Conservation (phyloP, 2,329 filamentous ascomycete genomes). For the Hypoxylon sp. region DNA sequence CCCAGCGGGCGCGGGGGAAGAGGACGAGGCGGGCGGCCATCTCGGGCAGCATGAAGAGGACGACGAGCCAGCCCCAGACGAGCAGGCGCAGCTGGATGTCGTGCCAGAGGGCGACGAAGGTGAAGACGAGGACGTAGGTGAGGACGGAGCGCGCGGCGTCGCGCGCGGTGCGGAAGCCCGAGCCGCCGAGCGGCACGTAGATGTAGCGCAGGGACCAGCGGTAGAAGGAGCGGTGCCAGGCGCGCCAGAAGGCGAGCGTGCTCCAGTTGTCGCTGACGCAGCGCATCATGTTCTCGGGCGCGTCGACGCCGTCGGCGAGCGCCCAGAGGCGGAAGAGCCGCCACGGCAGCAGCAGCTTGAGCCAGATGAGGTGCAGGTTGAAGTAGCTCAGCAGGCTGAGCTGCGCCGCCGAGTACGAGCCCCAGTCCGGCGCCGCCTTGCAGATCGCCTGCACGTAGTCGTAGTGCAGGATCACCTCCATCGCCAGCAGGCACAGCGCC, state of each 20-base stretch:
- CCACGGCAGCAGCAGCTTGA: constrained; percentile 96
- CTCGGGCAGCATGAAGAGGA: constrained; percentile 92
- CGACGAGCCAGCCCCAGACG: constrained; percentile 97
- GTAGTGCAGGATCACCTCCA: constrained; percentile 92
- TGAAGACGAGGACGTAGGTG: constrained; percentile 88
- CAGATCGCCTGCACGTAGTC: constrained; percentile 94
- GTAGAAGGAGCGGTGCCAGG: constrained; percentile 95
- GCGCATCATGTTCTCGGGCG: constrained; percentile 97
- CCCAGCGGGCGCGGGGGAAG: constrained; percentile 79
- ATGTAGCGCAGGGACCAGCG: constrained; percentile 94
- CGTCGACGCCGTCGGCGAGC: constrained; percentile 87
- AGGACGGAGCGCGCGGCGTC: constrained; percentile 66
- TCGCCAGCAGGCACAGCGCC: constrained; percentile 77
- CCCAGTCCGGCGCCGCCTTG: constrained; percentile 81
- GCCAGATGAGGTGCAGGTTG: constrained; percentile 96
- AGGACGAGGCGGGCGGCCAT: constrained; percentile 76
- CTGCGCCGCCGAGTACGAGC: constrained; percentile 83
- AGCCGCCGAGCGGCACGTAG: constrained; percentile 88
- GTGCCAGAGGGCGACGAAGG: constrained; percentile 97
- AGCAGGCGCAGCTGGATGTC: constrained; percentile 91
- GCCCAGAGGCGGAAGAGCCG: constrained; percentile 99
- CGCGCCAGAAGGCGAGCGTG: constrained; percentile 90
- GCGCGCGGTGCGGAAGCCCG: constrained; percentile 56
- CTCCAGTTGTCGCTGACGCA: constrained; percentile 97
- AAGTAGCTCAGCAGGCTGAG: constrained; percentile 92